Percentiles rank a stretch among this genome's conserved stretches.
Evolutionary conservation across 2,329 filamentous ascomycete genomes (phyloP).

Genomic region (Tolypocladium sp.): DNA sequence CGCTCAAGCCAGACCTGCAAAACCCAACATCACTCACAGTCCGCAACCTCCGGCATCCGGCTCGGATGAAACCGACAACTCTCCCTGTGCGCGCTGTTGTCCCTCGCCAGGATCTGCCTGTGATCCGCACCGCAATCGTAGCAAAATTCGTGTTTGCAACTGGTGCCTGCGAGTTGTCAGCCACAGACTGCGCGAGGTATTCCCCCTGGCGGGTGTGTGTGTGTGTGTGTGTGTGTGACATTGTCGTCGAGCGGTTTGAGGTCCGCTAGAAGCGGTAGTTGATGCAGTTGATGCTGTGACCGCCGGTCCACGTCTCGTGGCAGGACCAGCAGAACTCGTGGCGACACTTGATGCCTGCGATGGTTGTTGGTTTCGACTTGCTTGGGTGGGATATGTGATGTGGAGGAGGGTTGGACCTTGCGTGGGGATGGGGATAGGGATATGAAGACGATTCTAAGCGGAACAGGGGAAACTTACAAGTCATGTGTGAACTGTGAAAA

Average conservation of each 20-base stretch:
- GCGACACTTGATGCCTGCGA: conserved; percentile 23
- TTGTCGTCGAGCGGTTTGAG: neutral
- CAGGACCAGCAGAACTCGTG: conserved; percentile 27
- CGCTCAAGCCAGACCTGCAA: too few species aligned
- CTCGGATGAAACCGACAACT: neutral
- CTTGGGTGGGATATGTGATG: neutral
- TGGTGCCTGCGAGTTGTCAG: neutral
- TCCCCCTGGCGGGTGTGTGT: too few species aligned
- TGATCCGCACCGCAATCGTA: neutral
- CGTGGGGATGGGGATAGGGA: neutral
- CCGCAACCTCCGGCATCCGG: neutral
- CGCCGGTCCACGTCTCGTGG: conserved; percentile 9
- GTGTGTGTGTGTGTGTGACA: too few species aligned
- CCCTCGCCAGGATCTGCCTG: neutral
- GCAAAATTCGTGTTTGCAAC: neutral
- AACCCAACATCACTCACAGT: too few species aligned
- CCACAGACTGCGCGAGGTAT: neutral
- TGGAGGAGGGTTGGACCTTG: neutral
- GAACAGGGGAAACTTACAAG: neutral
- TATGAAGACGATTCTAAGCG: neutral
- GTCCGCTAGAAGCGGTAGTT: neutral
- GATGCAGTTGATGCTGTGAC: conserved; percentile 4
- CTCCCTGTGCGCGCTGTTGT: neutral
- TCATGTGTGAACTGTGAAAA: neutral
- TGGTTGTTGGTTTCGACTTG: neutral